These are phyloP conservation scores for Eragrostis nindensis DNA, from an alignment of 176 grass and related monocot species.

Conservation along the genomic window DNA sequence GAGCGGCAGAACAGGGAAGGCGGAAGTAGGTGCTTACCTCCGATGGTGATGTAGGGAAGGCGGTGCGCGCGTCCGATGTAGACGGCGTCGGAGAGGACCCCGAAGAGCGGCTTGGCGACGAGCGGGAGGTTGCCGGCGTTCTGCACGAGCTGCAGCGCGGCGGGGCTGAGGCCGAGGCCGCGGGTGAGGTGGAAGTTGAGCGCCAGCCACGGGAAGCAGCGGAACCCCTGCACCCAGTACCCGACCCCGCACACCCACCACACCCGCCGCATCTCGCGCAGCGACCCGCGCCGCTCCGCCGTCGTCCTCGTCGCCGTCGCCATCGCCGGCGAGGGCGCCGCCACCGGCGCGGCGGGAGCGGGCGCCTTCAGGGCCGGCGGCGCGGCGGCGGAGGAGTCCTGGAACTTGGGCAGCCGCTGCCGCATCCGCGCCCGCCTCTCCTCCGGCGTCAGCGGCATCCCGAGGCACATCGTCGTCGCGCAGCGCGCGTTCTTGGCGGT, in stretches of 20 bases:
- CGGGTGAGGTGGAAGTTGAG: constrained; percentile 82
- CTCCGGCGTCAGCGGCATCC: not conserved
- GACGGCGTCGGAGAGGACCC: constrained; percentile 71
- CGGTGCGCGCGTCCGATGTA: constrained; percentile 59
- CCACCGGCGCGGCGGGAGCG: not conserved
- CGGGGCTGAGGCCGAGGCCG: constrained; percentile 57
- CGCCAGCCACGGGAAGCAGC: constrained; percentile 92
- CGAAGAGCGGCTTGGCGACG: constrained; percentile 83
- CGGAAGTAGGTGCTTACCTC: constrained; percentile 43
- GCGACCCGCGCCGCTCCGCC: constrained; percentile 2
- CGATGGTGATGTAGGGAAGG: constrained; percentile 71
- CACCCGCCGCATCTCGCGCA: constrained; percentile 56
- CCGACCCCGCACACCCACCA: constrained; percentile 78
- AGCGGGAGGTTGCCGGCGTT: constrained; percentile 68
- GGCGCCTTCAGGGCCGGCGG: not conserved
- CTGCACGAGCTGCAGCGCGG: constrained; percentile 73
- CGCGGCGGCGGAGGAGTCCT: not conserved
- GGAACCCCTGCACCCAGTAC: constrained; percentile 93
- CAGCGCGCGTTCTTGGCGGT: not conserved
- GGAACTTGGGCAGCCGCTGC: constrained; percentile 1
- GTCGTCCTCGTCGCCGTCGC: not conserved
- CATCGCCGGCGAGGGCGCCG: not conserved
- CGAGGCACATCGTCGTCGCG: not conserved
- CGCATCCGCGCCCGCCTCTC: not conserved
- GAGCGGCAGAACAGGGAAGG: not conserved